Base-by-base conservation (phyloP, 2,329 filamentous ascomycete species). In the Coniochaeta hoffmannii region DNA sequence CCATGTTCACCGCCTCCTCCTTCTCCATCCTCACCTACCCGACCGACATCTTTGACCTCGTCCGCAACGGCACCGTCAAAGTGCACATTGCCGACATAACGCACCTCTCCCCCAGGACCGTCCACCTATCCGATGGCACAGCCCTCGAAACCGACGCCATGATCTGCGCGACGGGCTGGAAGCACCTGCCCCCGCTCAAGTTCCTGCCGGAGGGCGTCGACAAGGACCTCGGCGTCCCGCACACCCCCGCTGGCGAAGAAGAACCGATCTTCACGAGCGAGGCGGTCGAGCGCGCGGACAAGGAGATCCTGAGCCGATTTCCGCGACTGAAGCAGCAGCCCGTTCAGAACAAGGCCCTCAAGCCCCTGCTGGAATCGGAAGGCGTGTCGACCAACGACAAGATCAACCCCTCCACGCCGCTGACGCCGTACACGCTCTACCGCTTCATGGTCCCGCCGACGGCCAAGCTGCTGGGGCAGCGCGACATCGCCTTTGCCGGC, bases 1-100 rank as follows among this genome's bases (percentile, higher is more conserved):
- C 74, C 32, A 76, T 80, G 65, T 85, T 78, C 68, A 74, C 76
- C 4, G 82, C 75, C 2, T 75, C 75, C 8, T 77, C 75, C 4
- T 72, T 86, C 24, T 79, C 78, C 53, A 85, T 88, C 53, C 71
- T 82, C 53, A 87, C 85, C 65, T 86, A 82, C 60, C 72, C 76
- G 1, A 78, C 73, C 4, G 73, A 80, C 61, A 78, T 86, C 61
- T 80, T 83, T 60, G 78, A 82, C 3, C 67, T 83, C 14, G 75
- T 86, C 15, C 72, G 72, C 35, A 64, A 70, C 17, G 81, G 79
- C n/a, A 31, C 24, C 31, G 73, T 86, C 51, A 70, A 70, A 11
- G 66, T 86, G 3, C 75, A 83, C 57, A 69, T 82, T 53, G 76
- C 73, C 12, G 77, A 85, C 57, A 71, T 86, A 8, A 67, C 66